Evolutionary conservation across 192 early-diverging fungal species (phyloP).

Genomic region (Lobulomyces angularis): DNA sequence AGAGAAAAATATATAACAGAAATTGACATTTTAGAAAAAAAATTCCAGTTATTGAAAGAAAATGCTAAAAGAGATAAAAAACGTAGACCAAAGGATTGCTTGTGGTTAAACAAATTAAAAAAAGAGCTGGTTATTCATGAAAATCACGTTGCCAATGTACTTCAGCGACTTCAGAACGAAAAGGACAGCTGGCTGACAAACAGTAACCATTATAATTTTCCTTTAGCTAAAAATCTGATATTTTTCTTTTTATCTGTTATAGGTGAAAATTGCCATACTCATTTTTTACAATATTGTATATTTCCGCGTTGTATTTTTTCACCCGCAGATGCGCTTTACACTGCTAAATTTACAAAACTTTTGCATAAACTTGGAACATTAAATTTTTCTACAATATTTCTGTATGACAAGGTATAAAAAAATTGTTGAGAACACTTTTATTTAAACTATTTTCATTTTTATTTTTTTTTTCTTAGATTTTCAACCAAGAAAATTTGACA

Average conservation of each 20-base stretch:
- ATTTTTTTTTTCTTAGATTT: slow-evolving; percentile 14
- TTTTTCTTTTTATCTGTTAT: slow-evolving; percentile 1
- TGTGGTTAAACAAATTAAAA: not conserved
- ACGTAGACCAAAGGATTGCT: not conserved
- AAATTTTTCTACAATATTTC: slow-evolving; percentile 56
- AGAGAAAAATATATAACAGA: slow-evolving; percentile 44
- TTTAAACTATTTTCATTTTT: not conserved
- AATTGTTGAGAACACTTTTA: not conserved
- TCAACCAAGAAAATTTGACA: slow-evolving; percentile 28
- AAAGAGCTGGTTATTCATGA: not conserved
- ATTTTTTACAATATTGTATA: slow-evolving; percentile 60
- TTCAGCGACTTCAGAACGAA: slow-evolving; percentile 18
- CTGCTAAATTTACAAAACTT: slow-evolving; percentile 55
- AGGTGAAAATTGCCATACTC: slow-evolving; percentile 8
- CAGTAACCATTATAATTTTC: slow-evolving; percentile 12
- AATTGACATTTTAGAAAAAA: slow-evolving; percentile 34
- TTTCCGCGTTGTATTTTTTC: slow-evolving; percentile 55
- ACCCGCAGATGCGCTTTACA: slow-evolving; percentile 57
- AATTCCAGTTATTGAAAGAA: slow-evolving; percentile 9
- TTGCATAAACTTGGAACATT: slow-evolving; percentile 58
- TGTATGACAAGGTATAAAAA: slow-evolving; percentile 61
- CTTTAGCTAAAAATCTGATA: slow-evolving; percentile 22
- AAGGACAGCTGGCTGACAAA: slow-evolving; percentile 33
- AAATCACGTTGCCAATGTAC: slow-evolving; percentile 2
- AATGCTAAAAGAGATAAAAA: slow-evolving; percentile 8